Conservation (phyloP, 2,329 filamentous ascomycete genomes). For the Aspergillus brunneoviolaceus region DNA sequence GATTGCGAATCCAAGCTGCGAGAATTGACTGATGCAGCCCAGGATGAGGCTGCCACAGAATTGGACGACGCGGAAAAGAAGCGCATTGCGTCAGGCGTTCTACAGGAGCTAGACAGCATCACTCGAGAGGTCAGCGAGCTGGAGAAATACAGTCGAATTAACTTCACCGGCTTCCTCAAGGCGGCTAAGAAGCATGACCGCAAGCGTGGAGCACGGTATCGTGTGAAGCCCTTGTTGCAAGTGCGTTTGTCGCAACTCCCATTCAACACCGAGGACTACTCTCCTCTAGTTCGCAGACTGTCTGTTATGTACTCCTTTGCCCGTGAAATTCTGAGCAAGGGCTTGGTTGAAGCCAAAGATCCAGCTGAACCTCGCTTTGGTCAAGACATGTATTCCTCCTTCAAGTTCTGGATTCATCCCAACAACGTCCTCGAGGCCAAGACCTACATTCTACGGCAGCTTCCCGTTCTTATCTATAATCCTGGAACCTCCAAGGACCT, state of each 20-base stretch:
- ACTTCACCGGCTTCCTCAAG: slow-evolving; percentile 97
- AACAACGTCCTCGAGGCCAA: slow-evolving; percentile 97
- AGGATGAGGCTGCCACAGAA: slow-evolving; percentile 33
- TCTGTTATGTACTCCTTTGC: slow-evolving; percentile 96
- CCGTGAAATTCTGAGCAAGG: slow-evolving; percentile 66
- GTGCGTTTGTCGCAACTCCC: slow-evolving; percentile 83
- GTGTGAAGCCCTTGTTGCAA: slow-evolving; percentile 86
- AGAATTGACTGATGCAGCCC: slow-evolving; percentile 48
- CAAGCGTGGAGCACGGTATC: slow-evolving; percentile 81
- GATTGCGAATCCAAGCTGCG: slow-evolving; percentile 66
- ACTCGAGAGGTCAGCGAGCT: slow-evolving; percentile 89
- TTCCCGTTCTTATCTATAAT: slow-evolving; percentile 92
- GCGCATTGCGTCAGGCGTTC: slow-evolving; percentile 65
- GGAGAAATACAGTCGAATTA: slow-evolving; percentile 92
- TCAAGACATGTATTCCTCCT: slow-evolving; percentile 72
- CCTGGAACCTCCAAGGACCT: slow-evolving; percentile 77
- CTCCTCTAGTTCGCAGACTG: slow-evolving; percentile 80
- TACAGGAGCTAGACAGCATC: slow-evolving; percentile 79
- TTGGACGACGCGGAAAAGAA: slow-evolving; percentile 45
- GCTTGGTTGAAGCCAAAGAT: slow-evolving; percentile 54
- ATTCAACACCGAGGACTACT: slow-evolving; percentile 94
- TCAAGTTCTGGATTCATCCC: slow-evolving; percentile 96
- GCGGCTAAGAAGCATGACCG: slow-evolving; percentile 99
- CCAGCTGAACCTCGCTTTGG: slow-evolving; percentile 48
- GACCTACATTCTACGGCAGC: slow-evolving; percentile 84